A percentile compares a stretch with the other conserved stretches of the same genome.
These are phyloP conservation scores for Fusarium acutatum DNA, from an alignment of 2,329 filamentous ascomycete genomes.

Conservation along the genomic window DNA sequence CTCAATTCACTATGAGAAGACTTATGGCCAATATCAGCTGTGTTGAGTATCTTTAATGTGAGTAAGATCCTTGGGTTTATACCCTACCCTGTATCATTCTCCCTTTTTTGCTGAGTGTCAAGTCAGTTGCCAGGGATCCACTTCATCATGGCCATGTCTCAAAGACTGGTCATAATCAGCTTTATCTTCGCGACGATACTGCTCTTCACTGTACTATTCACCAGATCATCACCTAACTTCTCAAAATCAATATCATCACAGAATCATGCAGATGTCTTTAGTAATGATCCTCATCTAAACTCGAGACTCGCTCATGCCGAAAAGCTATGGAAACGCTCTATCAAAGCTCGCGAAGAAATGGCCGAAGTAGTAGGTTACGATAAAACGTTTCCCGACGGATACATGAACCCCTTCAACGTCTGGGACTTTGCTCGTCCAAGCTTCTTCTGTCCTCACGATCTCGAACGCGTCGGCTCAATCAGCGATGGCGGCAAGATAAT, in stretches of 20 bases:
- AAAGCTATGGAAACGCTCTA: neutral
- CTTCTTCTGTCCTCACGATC: neutral
- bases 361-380: neutral
- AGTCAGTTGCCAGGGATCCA: too few species aligned
- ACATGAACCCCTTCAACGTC: neutral
- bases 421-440: slow-evolving; percentile 1
- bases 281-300: neutral
- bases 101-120: too few species aligned
- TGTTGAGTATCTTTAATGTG: rapidly evolving
- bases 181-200: neutral
- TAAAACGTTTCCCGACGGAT: neutral
- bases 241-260: rapidly evolving
- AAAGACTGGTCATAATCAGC: neutral
- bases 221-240: neutral
- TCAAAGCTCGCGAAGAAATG: neutral
- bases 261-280: neutral
- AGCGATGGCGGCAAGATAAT: neutral
- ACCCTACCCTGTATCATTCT: too few species aligned
- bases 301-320: neutral
- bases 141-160: neutral
- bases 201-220: neutral
- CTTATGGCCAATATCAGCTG: rapidly evolving
- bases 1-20: neutral
- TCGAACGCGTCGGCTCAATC: neutral
- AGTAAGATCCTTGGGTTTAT: too few species aligned